Percentiles rank a stretch among this genome's conserved stretches.
phyloP scores from a whole-genome alignment of 2,329 filamentous ascomycete genomes.

The Lomentospora prolificans region DNA sequence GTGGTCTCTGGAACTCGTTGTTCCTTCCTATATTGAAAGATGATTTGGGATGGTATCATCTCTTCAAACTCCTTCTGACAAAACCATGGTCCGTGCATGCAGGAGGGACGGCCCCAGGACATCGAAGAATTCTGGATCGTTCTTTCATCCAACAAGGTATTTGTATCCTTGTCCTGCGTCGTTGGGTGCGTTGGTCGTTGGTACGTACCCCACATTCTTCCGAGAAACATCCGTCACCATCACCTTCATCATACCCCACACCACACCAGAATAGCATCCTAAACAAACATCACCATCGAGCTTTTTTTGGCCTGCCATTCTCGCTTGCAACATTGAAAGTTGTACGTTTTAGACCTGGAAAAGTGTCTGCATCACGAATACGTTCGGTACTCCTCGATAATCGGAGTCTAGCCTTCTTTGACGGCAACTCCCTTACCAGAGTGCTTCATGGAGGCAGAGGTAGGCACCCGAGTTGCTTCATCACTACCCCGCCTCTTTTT shows the following conservation, averaged over 20 bases:
- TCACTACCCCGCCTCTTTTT: constrained; percentile 5
- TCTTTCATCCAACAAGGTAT: neutral
- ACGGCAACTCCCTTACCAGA: neutral
- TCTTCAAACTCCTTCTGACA: too few species aligned
- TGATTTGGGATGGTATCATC: too few species aligned
- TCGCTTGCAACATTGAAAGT: neutral
- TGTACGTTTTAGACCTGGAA: neutral
- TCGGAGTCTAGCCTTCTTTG: neutral
- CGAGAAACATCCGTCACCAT: neutral
- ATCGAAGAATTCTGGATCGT: neutral
- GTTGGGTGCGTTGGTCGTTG: neutral
- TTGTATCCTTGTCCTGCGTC: neutral
- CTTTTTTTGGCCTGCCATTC: constrained; percentile 2
- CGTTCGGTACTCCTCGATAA: neutral
- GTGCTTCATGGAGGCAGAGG: constrained; percentile 10
- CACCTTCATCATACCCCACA: constrained; percentile 6
- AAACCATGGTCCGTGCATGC: neutral
- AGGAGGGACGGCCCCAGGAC: neutral
- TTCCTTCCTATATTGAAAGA: too few species aligned
- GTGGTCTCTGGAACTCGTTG: too few species aligned
- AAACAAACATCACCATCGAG: constrained; percentile 7
- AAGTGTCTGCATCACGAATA: neutral
- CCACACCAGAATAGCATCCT: constrained; percentile 2
- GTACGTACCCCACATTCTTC: neutral
- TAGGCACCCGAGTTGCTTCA: neutral